A percentile compares a stretch with the other conserved stretches of the same genome.
Evolutionary conservation across 257 asterid species (phyloP).

Genomic region (Henckelia pumila): DNA sequence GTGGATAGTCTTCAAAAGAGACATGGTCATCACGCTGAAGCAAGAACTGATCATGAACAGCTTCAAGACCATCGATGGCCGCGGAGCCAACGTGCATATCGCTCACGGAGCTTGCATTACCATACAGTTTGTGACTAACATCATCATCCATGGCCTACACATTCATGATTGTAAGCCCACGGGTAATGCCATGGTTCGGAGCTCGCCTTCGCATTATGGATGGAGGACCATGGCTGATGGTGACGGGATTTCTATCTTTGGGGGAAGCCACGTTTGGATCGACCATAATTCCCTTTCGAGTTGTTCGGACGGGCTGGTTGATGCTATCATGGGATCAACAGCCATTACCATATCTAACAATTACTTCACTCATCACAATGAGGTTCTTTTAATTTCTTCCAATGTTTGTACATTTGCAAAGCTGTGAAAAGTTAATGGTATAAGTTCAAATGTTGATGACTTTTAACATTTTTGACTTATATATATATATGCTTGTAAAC

Average conservation of each 20-base stretch:
- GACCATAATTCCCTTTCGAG: conserved; percentile 48
- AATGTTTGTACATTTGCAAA: not conserved
- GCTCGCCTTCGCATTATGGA: conserved; percentile 40
- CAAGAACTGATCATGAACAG: conserved; percentile 50
- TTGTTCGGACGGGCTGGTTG: conserved; percentile 47
- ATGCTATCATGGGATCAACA: conserved; percentile 52
- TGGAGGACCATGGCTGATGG: conserved; percentile 46
- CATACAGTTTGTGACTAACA: conserved; percentile 35
- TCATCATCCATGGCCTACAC: conserved; percentile 47
- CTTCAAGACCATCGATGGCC: conserved; percentile 53
- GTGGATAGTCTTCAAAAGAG: conserved; percentile 50
- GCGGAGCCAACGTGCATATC: conserved; percentile 48
- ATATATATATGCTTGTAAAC: not conserved
- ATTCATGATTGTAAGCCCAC: conserved; percentile 50
- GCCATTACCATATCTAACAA: conserved; percentile 54
- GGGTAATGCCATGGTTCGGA: conserved; percentile 49
- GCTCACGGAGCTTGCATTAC: conserved; percentile 51
- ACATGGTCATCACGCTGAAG: conserved; percentile 46
- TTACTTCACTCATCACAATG: conserved; percentile 45
- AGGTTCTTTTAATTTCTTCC: conserved; percentile 27
- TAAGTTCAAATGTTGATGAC: not conserved
- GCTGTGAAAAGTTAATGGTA: not conserved
- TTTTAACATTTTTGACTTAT: not conserved
- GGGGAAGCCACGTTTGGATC: conserved; percentile 43
- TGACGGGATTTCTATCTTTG: conserved; percentile 46